Base-by-base conservation (phyloP, 257 asterid genomes). In the Fraxinus pennsylvanica region DNA sequence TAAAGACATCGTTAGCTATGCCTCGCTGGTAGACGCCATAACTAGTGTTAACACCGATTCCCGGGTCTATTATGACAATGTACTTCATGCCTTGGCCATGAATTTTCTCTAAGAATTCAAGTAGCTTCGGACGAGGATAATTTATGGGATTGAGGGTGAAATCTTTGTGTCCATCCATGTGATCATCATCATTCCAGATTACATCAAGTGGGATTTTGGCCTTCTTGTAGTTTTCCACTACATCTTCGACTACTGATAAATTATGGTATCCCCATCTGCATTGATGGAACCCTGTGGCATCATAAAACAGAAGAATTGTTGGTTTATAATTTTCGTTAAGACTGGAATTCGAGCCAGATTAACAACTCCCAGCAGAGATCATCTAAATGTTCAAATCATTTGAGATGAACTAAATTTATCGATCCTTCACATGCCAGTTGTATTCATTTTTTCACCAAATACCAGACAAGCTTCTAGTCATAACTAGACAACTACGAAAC, bases 201-300 rank as follows among this genome's bases (percentile, higher is more conserved):
- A 96, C 99, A 78, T 96, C 99, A 4, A 96, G 97, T 2, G 98
- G 99, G 83, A 96, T 90, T 22, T 87, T 89, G 3, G 98, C 97
- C 71, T 85, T 87, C 80, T 82, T 76, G 89, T 96, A 96, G 78
- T 78, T 93, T 8, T 89, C 96, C 0, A 96, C 97, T 4, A 93
- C 99, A 68, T 93, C 99, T 79, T 93, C 99, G 9, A 96, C 92
- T 1, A 91, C 97, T 57, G 98, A 93, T 67, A 93, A 73, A 32
- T 96, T 93, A 54, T 84, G 98, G 92, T 96, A 96, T 27, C 97
- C 98, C 98, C 99, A 93, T 80, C 98, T 84, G 79, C 99, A 96
- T 83, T 96, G 99, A 77, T 96, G 99, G 81, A 96, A 96, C 0
- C 99, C 99, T 96, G 90, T 36, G 52, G 29, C 80, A 85, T 43